Conservation (phyloP, 108 stramenopile species). For the Aurantiochytrium sp. region DNA sequence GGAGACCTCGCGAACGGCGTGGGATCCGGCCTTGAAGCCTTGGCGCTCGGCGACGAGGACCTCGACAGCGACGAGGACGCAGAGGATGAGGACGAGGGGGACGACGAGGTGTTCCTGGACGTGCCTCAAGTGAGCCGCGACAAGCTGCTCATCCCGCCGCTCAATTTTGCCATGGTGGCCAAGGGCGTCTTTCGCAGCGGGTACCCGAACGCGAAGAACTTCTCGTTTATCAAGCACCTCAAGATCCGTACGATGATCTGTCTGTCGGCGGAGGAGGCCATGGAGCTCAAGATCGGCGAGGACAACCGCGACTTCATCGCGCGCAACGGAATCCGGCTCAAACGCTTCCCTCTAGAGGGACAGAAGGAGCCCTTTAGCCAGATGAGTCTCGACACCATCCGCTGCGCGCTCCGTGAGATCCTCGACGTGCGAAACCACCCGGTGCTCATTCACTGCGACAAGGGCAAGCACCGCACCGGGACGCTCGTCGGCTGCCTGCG, state of each 20-base stretch:
- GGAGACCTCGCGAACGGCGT: too few species aligned
- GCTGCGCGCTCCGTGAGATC: not conserved
- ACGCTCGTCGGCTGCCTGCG: constrained; percentile 33
- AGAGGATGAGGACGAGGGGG: not conserved
- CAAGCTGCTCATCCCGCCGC: constrained; percentile 1
- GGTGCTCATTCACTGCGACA: constrained; percentile 40
- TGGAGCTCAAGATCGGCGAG: not conserved
- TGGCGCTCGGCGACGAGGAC: too few species aligned
- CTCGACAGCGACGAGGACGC: not conserved
- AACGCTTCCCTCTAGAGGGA: constrained; percentile 25
- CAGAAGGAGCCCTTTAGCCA: constrained; percentile 34
- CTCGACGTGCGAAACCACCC: constrained; percentile 32
- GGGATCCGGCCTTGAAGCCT: too few species aligned
- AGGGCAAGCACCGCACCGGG: constrained; percentile 42
- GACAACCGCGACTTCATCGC: constrained; percentile 30
- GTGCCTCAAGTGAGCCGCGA: constrained; percentile 26
- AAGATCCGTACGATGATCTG: constrained; percentile 13
- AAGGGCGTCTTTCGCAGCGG: constrained; percentile 33
- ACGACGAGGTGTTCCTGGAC: constrained; percentile 25
- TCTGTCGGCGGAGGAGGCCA: constrained; percentile 32
- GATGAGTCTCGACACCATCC: not conserved
- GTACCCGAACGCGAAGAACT: constrained; percentile 33
- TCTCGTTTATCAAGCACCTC: constrained; percentile 23
- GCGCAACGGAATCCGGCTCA: not conserved
- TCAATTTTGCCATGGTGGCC: constrained; percentile 40